Evolutionary conservation across 495 filamentous ascomycete species (phyloP).

Genomic region (Lasiosphaeria ovina): DNA sequence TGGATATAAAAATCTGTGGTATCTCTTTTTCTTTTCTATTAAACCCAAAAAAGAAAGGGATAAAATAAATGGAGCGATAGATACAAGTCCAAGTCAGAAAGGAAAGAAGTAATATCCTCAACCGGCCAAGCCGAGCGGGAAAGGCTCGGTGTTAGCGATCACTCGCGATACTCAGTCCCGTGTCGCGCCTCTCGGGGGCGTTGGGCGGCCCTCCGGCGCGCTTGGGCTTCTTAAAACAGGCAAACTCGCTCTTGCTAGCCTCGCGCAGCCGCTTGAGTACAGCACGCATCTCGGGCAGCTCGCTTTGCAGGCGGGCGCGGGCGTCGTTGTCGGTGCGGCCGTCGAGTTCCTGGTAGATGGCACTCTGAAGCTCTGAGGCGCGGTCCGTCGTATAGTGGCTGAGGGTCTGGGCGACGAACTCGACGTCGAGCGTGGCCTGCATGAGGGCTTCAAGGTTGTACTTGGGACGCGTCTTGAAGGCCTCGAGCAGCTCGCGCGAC

Average conservation of each 20-base stretch:
- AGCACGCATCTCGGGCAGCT: slow-evolving; percentile 83
- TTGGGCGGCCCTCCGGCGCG: slow-evolving; percentile 4
- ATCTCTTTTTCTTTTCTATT: too few relatives aligned
- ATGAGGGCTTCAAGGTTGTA: slow-evolving; percentile 82
- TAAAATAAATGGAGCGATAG: too few relatives aligned
- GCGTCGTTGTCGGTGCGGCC: slow-evolving; percentile 82
- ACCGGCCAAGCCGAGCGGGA: background rate
- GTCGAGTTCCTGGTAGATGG: slow-evolving; percentile 88
- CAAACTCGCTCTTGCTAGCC: slow-evolving; percentile 80
- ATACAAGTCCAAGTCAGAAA: too few relatives aligned
- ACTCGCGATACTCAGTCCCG: slow-evolving; percentile 22
- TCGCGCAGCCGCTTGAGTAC: slow-evolving; percentile 81
- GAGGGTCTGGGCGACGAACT: slow-evolving; percentile 93
- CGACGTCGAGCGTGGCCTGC: slow-evolving; percentile 95
- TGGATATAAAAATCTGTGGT: too few relatives aligned
- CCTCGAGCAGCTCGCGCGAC: slow-evolving; percentile 64
- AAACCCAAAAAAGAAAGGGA: too few relatives aligned
- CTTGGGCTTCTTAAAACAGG: slow-evolving; percentile 64
- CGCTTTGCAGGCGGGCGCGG: slow-evolving; percentile 70
- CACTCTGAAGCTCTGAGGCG: slow-evolving; percentile 72
- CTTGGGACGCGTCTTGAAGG: slow-evolving; percentile 62
- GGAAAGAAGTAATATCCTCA: background rate
- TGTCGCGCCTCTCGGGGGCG: slow-evolving; percentile 25
- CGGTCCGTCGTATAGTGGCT: slow-evolving; percentile 82
- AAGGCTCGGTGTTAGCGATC: background rate